Percentiles rank a stretch among this genome's conserved stretches.
Conservation (phyloP, 768 basidiomycete genomes). For the Serpula lacrymans region DNA sequence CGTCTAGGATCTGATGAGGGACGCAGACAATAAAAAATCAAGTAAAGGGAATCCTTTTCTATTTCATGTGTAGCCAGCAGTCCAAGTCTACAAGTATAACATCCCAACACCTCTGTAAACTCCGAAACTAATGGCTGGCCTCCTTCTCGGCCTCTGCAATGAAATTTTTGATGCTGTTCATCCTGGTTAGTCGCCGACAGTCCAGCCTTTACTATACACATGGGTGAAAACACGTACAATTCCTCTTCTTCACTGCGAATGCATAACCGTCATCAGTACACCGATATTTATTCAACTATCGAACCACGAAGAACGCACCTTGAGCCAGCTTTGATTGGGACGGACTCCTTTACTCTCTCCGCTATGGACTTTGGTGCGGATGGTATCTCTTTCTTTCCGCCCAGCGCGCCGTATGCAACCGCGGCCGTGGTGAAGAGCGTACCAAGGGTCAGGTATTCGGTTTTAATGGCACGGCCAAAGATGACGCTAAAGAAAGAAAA, state of each 20-base stretch:
- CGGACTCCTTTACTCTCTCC: conserved; percentile 58
- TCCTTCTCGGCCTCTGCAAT: conserved; percentile 83
- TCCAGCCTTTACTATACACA: conserved; percentile 18
- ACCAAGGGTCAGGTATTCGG: conserved; percentile 74
- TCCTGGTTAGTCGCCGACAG: conserved; percentile 43
- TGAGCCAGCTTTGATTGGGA: conserved; percentile 63
- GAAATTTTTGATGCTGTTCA: conserved; percentile 73
- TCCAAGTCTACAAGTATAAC: conserved; percentile 5
- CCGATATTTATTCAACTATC: neutral
- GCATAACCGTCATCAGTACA: conserved; percentile 1
- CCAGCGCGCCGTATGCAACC: conserved; percentile 50
- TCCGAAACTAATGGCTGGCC: conserved; percentile 54
- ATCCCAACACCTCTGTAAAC: conserved; percentile 8
- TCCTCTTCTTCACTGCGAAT: conserved; percentile 72
- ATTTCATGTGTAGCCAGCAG: neutral
- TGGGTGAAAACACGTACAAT: conserved; percentile 54
- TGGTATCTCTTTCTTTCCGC: conserved; percentile 48
- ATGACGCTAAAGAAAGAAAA: conserved; percentile 51
- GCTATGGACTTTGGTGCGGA: conserved; percentile 40
- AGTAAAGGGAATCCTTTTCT: no score
- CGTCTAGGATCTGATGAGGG: no score
- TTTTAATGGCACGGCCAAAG: conserved; percentile 76
- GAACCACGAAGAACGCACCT: conserved; percentile 46
- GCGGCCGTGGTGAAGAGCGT: conserved; percentile 59
- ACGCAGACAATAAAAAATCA: no score